Conservation (phyloP, 176 grass and related monocot genomes). For the Aegilops longissima region DNA sequence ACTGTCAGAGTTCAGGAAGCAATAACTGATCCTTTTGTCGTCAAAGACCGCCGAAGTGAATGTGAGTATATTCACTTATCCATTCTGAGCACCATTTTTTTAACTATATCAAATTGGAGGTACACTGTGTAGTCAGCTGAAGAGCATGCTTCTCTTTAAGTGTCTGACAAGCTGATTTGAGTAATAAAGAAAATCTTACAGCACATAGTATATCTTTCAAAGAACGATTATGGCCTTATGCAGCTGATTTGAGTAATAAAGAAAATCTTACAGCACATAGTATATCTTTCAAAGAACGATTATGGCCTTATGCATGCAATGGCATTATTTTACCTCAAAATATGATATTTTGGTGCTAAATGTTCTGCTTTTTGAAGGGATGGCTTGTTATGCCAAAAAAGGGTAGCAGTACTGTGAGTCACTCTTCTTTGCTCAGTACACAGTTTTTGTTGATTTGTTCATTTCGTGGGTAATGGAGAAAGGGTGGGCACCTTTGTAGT, state of each 20-base stretch:
- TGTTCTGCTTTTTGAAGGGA: neutral
- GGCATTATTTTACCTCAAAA: neutral
- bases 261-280: neutral
- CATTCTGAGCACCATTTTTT: neutral
- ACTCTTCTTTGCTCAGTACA: neutral
- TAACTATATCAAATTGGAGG: neutral
- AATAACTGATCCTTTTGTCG: neutral
- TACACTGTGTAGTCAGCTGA: neutral
- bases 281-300: neutral
- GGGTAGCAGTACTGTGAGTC: no score
- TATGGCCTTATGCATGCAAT: neutral
- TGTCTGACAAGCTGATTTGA: neutral
- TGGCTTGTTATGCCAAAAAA: neutral
- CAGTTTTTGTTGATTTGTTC: neutral
- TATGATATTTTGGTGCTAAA: neutral
- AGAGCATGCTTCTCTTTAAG: neutral
- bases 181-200: neutral
- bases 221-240: neutral
- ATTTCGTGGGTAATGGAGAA: no score
- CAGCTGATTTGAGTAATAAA: neutral
- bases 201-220: neutral
- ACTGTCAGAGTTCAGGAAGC: constrained; percentile 13
- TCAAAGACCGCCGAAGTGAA: neutral
- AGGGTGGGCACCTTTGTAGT: no score
- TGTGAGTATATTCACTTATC: neutral